Percentiles rank a stretch among this genome's conserved stretches.
These are phyloP conservation scores for Xerocomellus amylosporus DNA, from an alignment of 768 basidiomycete genomes.

Conservation along the genomic window DNA sequence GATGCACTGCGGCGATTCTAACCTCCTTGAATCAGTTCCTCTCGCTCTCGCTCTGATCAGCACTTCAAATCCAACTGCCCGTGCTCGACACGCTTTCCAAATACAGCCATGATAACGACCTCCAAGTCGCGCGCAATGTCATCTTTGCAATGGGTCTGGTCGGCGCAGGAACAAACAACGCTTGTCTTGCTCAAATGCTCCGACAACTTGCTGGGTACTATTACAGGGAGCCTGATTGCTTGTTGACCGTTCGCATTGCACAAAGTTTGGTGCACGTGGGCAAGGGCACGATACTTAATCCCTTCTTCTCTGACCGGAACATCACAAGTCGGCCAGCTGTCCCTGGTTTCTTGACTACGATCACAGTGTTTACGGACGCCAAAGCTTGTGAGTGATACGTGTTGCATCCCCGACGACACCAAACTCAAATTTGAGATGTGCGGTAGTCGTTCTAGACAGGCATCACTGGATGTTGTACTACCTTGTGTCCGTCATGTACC, in stretches of 20 bases:
- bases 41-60: slow-evolving; percentile 94
- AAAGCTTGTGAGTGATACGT: slow-evolving; percentile 72
- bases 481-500: slow-evolving; percentile 95
- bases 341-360: slow-evolving; percentile 81
- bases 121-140: slow-evolving; percentile 93
- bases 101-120: slow-evolving; percentile 98
- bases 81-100: slow-evolving; percentile 97
- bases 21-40: slow-evolving; percentile 88
- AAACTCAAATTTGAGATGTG: background rate
- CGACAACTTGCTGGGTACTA: slow-evolving; percentile 98
- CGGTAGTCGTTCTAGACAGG: slow-evolving; percentile 84
- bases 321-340: slow-evolving; percentile 88
- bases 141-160: slow-evolving; percentile 99
- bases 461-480: slow-evolving; percentile 99
- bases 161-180: slow-evolving; percentile 97
- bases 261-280: slow-evolving; percentile 98
- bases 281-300: slow-evolving; percentile 97
- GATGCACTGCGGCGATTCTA: slow-evolving; percentile 98
- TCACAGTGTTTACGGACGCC: slow-evolving; percentile 92
- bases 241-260: slow-evolving; percentile 96
- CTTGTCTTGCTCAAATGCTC: slow-evolving; percentile 95
- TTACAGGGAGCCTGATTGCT: slow-evolving; percentile 92
- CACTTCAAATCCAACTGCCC: slow-evolving; percentile 91
- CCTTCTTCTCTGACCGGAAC: slow-evolving; percentile 90
- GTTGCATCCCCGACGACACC: background rate